Evolutionary conservation across 257 asterid genomes (phyloP), one percentile per base, ranked within the genome.

Genomic region (Penstemon davidsonii): DNA sequence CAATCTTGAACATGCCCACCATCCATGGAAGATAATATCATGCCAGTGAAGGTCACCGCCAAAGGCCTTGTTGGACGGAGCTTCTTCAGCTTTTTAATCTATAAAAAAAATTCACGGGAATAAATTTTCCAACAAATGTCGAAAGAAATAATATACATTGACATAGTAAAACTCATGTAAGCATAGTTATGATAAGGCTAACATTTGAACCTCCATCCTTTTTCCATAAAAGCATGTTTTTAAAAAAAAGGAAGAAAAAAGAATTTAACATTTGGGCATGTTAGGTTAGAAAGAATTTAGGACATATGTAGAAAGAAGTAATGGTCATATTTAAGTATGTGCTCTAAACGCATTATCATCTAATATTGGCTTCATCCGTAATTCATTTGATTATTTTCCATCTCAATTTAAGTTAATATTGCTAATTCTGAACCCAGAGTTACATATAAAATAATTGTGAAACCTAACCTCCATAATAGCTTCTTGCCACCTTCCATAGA

Each of bases 401-500:
- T 67, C 19, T 19, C 62, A 47, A 56, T 37, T 50, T 49, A 50
- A 46, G 36, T 65, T 33, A 19, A 25, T 41, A 36, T 50, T 49
- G 55, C 38, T 50, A 59, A 55, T 37, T 41, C 36, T 45, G 15
- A 12, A 45, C 12, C 44, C 42, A 42, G 55, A 43, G 55, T 58
- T 42, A 75, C 33, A 8, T 36, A 46, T 45, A 44, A 64, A 63
- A 44, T 43, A n/a, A 57, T 55, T 44, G 67, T 9, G 74, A 64
- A 67, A 70, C 67, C 83, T 55, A 79, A 94, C 96, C 99, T 94
- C 96, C 65, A 79, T 44, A 62, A 82, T 67, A 42, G 95, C 96
- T 67, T 91, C 95, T 83, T 82, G 81, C 90, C 90, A 83, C 81
- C 84, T 85, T 72, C 97, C 97, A 77, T 88, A 80, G 81, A 81